Percentiles rank a stretch among this genome's conserved stretches.
phyloP scores from a whole-genome alignment of 495 filamentous ascomycete species.

The Pseudomonodictys pantanalensis region DNA sequence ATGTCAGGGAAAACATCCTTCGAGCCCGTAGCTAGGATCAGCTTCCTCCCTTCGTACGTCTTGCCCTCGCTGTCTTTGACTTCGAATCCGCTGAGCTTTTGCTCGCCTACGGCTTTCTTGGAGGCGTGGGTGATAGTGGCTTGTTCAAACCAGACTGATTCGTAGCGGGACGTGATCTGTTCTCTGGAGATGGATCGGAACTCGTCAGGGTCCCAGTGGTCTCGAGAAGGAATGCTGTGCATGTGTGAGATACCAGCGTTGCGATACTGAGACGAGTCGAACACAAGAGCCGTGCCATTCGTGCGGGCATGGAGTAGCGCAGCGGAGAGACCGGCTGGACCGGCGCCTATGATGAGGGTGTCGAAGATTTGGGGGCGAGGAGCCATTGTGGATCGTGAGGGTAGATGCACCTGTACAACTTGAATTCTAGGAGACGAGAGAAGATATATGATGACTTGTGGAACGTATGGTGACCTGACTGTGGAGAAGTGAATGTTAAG shows the following conservation, averaged over 20 bases:
- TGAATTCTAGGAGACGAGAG: too few species aligned
- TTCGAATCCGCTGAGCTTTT: slow-evolving; percentile 19
- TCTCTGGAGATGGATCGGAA: slow-evolving; percentile 32
- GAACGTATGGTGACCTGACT: too few species aligned
- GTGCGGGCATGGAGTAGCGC: slow-evolving; percentile 51
- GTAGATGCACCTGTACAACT: too few species aligned
- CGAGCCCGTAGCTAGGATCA: slow-evolving; percentile 25
- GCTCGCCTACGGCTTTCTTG: slow-evolving; percentile 13
- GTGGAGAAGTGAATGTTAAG: too few species aligned
- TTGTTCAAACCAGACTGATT: slow-evolving; percentile 43
- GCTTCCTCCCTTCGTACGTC: slow-evolving; percentile 16
- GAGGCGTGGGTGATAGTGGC: slow-evolving; percentile 30
- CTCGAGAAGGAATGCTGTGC: slow-evolving; percentile 54
- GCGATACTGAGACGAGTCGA: slow-evolving; percentile 52
- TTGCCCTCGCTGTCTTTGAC: slow-evolving; percentile 18
- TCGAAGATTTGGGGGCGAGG: slow-evolving; percentile 38
- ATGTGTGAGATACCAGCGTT: slow-evolving; percentile 49
- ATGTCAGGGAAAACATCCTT: slow-evolving; percentile 27
- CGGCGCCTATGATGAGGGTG: slow-evolving; percentile 56
- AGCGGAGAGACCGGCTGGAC: slow-evolving; percentile 54
- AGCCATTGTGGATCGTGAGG: neutral
- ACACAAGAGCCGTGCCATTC: slow-evolving; percentile 48
- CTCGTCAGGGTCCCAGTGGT: slow-evolving; percentile 37
- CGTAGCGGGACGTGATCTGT: slow-evolving; percentile 48
- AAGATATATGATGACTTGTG: too few species aligned